Evolutionary conservation across 345 rosid species (phyloP).

Genomic region (Populus pruinosa): DNA sequence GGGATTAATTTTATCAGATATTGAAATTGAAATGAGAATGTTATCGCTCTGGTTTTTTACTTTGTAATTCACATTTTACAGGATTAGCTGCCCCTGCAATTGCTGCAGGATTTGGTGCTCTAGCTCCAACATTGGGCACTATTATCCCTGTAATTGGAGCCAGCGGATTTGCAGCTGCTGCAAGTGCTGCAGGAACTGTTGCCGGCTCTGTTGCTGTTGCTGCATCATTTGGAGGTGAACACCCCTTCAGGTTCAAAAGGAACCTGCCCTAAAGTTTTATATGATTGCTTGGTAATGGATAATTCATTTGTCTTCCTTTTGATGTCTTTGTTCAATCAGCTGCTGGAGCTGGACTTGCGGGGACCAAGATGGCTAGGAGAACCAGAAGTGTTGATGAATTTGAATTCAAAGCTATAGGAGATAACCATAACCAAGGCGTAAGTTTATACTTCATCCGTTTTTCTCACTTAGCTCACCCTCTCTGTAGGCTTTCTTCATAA

Average conservation of each 20-base stretch:
- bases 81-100: slow-evolving; percentile 98
- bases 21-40: slow-evolving; percentile 8
- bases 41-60: not conserved
- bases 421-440: slow-evolving; percentile 79
- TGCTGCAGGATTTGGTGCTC: slow-evolving; percentile 92
- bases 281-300: not conserved
- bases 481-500: not conserved
- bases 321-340: slow-evolving; percentile 39
- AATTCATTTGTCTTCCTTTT: not conserved
- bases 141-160: slow-evolving; percentile 93
- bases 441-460: slow-evolving; percentile 18
- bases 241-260: slow-evolving; percentile 1
- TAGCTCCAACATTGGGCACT: slow-evolving; percentile 93
- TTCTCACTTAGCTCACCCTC: not conserved
- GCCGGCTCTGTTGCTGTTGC: slow-evolving; percentile 99
- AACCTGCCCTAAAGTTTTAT: not conserved
- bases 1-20: not conserved
- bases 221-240: slow-evolving; percentile 97
- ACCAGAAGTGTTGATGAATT: slow-evolving; percentile 80
- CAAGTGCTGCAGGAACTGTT: slow-evolving; percentile 92
- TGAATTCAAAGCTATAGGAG: slow-evolving; percentile 82
- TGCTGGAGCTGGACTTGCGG: slow-evolving; percentile 98
- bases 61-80: slow-evolving; percentile 26
- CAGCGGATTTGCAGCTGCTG: slow-evolving; percentile 95
- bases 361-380: slow-evolving; percentile 91